A percentile compares a stretch with the other conserved stretches of the same genome.
phyloP scores from a whole-genome alignment of 257 asterid genomes.

The Fraxinus cuspidata region DNA sequence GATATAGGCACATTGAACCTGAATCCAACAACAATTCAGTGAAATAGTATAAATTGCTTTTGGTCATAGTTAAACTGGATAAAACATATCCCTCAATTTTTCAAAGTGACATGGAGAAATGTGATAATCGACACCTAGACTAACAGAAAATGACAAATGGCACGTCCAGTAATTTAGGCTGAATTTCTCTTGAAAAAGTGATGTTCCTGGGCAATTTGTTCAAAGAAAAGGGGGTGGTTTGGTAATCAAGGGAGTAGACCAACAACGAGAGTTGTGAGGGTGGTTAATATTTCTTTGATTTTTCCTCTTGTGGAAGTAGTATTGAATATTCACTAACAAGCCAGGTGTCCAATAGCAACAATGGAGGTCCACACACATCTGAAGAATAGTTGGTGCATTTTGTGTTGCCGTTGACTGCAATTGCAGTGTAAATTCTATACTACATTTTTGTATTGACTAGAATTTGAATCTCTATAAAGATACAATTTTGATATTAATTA shows the following conservation, averaged over 20 bases:
- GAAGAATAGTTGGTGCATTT: neutral
- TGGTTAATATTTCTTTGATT: neutral
- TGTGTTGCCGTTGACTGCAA: neutral
- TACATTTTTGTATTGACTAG: neutral
- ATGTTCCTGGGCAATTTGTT: neutral
- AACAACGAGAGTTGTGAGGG: neutral
- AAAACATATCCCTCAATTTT: neutral
- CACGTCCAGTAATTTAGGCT: too few species aligned
- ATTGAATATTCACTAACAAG: neutral
- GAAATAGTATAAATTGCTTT: neutral
- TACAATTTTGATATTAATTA: too few species aligned
- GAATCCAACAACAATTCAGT: neutral
- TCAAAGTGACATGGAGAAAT: neutral
- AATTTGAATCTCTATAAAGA: neutral
- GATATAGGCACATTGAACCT: neutral
- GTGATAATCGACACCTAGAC: too few species aligned
- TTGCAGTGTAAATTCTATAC: neutral
- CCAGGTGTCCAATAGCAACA: neutral
- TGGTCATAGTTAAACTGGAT: neutral
- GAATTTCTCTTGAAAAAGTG: neutral
- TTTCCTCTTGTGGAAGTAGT: too few species aligned
- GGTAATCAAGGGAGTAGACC: neutral
- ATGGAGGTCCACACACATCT: neutral
- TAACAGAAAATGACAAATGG: neutral
- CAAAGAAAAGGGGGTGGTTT: neutral